These are phyloP conservation scores for Trypanosoma conorhini DNA, from an alignment of 208 protist genomes.

Conservation along the genomic window DNA sequence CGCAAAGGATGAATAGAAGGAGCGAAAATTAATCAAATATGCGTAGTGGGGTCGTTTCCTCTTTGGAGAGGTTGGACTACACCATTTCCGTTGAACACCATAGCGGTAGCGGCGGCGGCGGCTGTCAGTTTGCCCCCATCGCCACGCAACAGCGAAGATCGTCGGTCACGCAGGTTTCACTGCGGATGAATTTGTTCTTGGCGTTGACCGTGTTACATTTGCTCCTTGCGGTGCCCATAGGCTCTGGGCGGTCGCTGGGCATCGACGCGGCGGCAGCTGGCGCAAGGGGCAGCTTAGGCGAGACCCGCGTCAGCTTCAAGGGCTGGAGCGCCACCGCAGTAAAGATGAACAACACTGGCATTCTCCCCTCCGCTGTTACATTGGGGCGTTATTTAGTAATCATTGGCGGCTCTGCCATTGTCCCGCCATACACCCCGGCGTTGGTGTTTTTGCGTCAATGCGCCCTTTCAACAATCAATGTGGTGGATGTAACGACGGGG, in stretches of 20 bases:
- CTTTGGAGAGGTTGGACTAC: background rate
- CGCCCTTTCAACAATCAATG: constrained; percentile 11
- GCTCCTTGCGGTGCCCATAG: background rate
- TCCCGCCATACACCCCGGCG: background rate
- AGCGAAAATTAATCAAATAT: too few relatives aligned
- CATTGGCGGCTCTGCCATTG: constrained; percentile 11
- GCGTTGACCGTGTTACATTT: background rate
- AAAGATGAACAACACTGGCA: constrained; percentile 10
- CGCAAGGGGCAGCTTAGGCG: background rate
- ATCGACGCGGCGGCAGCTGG: background rate
- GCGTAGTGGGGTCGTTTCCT: background rate
- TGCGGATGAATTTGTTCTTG: background rate
- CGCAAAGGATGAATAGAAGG: too few relatives aligned
- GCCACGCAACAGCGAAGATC: background rate
- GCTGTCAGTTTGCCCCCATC: background rate
- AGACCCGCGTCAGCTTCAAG: constrained; percentile 4
- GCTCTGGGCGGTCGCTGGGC: background rate
- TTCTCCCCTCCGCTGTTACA: constrained; percentile 19
- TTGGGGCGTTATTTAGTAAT: constrained; percentile 30
- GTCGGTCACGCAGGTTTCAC: background rate
- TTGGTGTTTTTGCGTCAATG: constrained; percentile 2
- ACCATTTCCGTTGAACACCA: background rate
- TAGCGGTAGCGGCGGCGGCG: background rate
- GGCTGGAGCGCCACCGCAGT: constrained; percentile 18
- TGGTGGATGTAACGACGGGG: constrained; percentile 15